Evolutionary conservation across 108 stramenopile genomes (phyloP).

Genomic region (Cyclotella sp.): DNA sequence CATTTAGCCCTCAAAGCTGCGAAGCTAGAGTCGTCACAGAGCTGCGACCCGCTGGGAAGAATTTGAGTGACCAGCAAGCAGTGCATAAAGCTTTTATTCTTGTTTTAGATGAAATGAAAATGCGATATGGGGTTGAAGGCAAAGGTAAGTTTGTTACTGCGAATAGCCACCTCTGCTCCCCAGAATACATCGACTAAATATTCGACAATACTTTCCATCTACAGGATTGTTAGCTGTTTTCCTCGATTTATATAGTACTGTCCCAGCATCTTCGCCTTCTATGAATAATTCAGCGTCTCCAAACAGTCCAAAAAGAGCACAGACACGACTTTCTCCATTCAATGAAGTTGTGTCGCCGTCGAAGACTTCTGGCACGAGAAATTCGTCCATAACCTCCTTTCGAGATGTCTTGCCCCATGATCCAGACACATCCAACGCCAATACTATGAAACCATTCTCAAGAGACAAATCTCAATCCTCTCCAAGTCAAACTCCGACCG

Average conservation of each 20-base stretch:
- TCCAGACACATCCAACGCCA: conserved; percentile 11
- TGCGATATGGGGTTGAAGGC: conserved; percentile 74
- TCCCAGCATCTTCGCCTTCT: conserved; percentile 19
- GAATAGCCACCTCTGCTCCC: background rate
- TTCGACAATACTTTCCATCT: conserved; percentile 43
- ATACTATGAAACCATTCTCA: conserved; percentile 15
- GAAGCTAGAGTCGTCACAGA: conserved; percentile 70
- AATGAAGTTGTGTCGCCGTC: conserved; percentile 33
- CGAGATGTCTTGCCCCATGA: conserved; percentile 36
- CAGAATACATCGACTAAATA: conserved; percentile 22
- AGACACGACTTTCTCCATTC: conserved; percentile 21
- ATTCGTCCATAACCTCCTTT: conserved; percentile 41
- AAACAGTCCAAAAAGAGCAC: conserved; percentile 11
- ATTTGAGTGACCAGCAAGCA: conserved; percentile 80
- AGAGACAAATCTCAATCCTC: conserved; percentile 10
- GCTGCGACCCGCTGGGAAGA: conserved; percentile 82
- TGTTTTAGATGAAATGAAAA: conserved; percentile 76
- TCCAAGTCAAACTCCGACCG: conserved; percentile 17
- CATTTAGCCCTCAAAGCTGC: conserved; percentile 55
- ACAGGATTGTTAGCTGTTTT: conserved; percentile 46
- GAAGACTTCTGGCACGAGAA: conserved; percentile 15
- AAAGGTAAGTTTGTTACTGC: conserved; percentile 42
- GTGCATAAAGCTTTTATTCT: conserved; percentile 84
- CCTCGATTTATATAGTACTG: conserved; percentile 39
- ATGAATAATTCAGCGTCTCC: conserved; percentile 13